phyloP scores from a whole-genome alignment of 1,139 yeast species.

The Schwanniomyces etchellsii region DNA sequence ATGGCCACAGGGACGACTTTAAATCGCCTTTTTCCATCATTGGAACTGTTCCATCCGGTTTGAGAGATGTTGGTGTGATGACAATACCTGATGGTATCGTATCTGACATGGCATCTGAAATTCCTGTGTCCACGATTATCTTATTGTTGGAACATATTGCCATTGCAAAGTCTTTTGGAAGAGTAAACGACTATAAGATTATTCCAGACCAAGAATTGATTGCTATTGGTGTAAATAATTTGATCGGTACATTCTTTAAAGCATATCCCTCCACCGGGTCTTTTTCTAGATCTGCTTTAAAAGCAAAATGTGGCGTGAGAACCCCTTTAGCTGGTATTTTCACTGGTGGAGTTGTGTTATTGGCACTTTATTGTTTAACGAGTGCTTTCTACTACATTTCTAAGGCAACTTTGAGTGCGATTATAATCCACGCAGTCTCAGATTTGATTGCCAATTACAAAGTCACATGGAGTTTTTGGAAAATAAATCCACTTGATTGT shows the following conservation, averaged over 20 bases:
- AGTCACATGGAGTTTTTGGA: constrained; percentile 72
- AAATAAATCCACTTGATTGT: constrained; percentile 69
- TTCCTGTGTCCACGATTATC: constrained; percentile 82
- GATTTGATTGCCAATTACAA: constrained; percentile 75
- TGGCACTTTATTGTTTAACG: constrained; percentile 82
- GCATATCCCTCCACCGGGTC: constrained; percentile 98
- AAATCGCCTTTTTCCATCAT: constrained; percentile 54
- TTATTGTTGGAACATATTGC: constrained; percentile 89
- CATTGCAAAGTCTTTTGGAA: constrained; percentile 87
- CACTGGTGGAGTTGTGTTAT: constrained; percentile 82
- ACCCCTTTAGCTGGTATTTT: constrained; percentile 91
- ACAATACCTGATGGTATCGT: constrained; percentile 58
- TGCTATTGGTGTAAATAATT: constrained; percentile 89
- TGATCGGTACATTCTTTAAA: constrained; percentile 84
- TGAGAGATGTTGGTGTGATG: constrained; percentile 72
- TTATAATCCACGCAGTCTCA: constrained; percentile 92
- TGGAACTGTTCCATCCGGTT: constrained; percentile 79
- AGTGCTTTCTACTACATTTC: constrained; percentile 85
- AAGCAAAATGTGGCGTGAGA: constrained; percentile 92
- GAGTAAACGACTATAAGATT: constrained; percentile 86
- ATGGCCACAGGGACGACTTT: constrained; percentile 26
- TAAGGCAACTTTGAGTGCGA: constrained; percentile 78
- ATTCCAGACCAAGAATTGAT: constrained; percentile 90
- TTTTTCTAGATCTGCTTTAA: constrained; percentile 88
- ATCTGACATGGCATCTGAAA: constrained; percentile 60